These are phyloP conservation scores for Prunus mume DNA, from an alignment of 306 rosid genomes.

Conservation along the genomic window DNA sequence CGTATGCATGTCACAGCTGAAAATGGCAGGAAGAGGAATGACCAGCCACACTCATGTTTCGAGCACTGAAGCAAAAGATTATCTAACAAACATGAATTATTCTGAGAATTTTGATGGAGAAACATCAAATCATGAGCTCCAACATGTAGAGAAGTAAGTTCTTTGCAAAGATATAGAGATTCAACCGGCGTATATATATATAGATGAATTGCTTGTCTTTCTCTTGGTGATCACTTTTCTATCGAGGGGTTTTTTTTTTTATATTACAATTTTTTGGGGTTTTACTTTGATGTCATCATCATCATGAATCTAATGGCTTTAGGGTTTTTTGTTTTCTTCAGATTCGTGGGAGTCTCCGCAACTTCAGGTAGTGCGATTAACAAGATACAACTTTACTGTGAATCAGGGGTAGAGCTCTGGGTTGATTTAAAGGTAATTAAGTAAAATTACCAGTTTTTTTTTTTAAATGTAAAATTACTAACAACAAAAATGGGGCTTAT, in stretches of 20 bases:
- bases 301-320: neutral
- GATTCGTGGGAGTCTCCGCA: neutral
- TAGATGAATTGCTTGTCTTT: neutral
- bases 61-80: neutral
- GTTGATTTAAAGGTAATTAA: conserved; percentile 19
- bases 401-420: neutral
- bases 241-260: neutral
- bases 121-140: neutral
- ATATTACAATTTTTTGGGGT: neutral
- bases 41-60: neutral
- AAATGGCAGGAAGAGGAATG: neutral
- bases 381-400: neutral
- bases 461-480: too few species aligned
- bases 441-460: neutral
- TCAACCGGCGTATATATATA: too few species aligned
- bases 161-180: neutral
- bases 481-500: too few species aligned
- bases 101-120: neutral
- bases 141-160: neutral
- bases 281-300: neutral
- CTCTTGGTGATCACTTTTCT: neutral
- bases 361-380: neutral
- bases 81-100: neutral
- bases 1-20: neutral
- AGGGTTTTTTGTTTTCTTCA: conserved; percentile 8